Conservation (phyloP, 257 asterid genomes). For the Ilex asprella region DNA sequence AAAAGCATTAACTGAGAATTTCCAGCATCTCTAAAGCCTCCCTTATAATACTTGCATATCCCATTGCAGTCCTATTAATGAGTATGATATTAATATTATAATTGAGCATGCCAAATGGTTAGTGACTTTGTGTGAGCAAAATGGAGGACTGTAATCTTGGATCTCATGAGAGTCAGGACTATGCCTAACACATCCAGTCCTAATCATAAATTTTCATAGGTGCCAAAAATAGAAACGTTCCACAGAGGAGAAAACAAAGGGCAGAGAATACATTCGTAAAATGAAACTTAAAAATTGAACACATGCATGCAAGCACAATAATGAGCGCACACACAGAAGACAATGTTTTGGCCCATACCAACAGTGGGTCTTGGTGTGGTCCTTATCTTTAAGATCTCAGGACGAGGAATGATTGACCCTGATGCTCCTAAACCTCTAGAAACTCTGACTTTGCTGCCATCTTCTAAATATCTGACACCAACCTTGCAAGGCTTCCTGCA, state of each 20-base stretch:
- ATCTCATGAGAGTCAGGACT: not conserved
- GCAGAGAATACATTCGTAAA: not conserved
- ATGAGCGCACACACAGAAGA: not conserved
- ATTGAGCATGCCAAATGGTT: too few species aligned
- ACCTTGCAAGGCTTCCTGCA: slow-evolving; percentile 80
- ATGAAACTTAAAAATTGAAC: not conserved
- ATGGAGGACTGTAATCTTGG: not conserved
- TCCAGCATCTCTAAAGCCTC: too few species aligned
- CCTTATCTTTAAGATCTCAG: slow-evolving; percentile 79
- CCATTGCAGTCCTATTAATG: too few species aligned
- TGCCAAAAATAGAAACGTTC: too few species aligned
- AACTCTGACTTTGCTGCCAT: slow-evolving; percentile 77
- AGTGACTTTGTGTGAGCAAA: not conserved
- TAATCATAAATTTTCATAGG: not conserved
- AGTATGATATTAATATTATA: too few species aligned
- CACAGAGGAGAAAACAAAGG: not conserved
- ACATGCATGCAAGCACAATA: not conserved
- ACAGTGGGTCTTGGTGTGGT: slow-evolving; percentile 77
- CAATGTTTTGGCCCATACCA: slow-evolving; percentile 39
- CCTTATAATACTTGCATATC: too few species aligned
- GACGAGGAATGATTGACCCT: slow-evolving; percentile 81
- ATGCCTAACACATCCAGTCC: not conserved
- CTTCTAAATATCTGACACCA: slow-evolving; percentile 72
- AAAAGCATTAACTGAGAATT: too few species aligned
- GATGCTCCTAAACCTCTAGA: slow-evolving; percentile 91